Conservation (phyloP, 495 filamentous ascomycete genomes). For the Podospora pseudocomata region DNA sequence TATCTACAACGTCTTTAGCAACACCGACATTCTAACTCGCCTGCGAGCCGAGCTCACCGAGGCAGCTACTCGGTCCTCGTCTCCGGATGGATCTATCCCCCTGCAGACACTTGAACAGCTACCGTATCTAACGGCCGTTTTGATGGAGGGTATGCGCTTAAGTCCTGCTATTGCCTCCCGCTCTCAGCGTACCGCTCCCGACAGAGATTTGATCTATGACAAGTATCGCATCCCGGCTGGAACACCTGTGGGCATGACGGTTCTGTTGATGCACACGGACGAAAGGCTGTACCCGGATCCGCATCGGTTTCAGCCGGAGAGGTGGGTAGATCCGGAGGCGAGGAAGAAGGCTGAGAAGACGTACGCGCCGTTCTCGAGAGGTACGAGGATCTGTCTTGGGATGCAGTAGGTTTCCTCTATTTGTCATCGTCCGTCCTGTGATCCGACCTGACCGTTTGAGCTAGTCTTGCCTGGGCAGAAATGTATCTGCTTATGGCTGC, state of each 20-base stretch:
- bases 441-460: background rate
- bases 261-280: constrained; percentile 31
- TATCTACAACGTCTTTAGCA: constrained; percentile 26
- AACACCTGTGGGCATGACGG: constrained; percentile 36
- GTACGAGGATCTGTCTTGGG: constrained; percentile 29
- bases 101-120: constrained; percentile 31
- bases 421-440: background rate
- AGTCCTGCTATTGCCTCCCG: constrained; percentile 36
- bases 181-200: constrained; percentile 33
- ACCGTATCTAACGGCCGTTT: constrained; percentile 35
- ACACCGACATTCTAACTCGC: constrained; percentile 20
- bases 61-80: background rate
- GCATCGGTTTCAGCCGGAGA: constrained; percentile 19
- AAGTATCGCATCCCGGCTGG: constrained; percentile 49
- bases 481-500: constrained; percentile 26
- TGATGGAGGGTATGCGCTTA: constrained; percentile 38
- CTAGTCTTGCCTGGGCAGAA: constrained; percentile 32
- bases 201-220: constrained; percentile 35
- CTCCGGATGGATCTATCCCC: background rate
- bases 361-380: constrained; percentile 28
- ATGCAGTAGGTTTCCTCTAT: constrained; percentile 28
- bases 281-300: constrained; percentile 24
- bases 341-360: constrained; percentile 17
- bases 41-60: constrained; percentile 24
- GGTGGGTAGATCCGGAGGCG: constrained; percentile 20